Conservation (phyloP, 1,139 yeast species). For the Lodderomyces parapsilosis region DNA sequence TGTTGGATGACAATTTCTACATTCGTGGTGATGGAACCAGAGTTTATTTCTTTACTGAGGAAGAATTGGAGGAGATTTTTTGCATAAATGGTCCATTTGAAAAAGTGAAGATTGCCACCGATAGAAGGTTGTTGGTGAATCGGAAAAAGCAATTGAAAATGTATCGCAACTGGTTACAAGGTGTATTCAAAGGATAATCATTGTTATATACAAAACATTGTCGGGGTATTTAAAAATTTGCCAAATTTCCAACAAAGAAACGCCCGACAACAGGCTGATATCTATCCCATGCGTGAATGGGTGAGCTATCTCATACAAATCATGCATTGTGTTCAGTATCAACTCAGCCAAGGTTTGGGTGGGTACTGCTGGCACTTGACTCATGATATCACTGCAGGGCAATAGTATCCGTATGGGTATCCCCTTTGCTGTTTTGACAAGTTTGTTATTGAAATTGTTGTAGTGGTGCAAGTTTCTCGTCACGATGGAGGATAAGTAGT, state of each 20-base stretch:
- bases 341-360: conserved; percentile 39
- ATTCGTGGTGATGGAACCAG: conserved; percentile 98
- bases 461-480: conserved; percentile 29
- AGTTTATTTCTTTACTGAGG: conserved; percentile 94
- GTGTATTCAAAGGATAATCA: conserved; percentile 54
- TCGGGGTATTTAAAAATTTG: conserved; percentile 60
- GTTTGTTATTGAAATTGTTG: conserved; percentile 21
- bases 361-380: conserved; percentile 50
- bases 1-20: conserved; percentile 88
- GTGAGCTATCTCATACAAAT: conserved; percentile 43
- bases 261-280: conserved; percentile 36
- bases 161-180: conserved; percentile 98
- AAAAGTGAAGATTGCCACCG: conserved; percentile 81
- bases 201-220: conserved; percentile 68
- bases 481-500: conserved; percentile 55
- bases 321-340: conserved; percentile 42
- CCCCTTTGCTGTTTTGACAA: conserved; percentile 36
- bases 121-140: conserved; percentile 85
- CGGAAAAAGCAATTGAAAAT: conserved; percentile 88
- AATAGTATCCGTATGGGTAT: conserved; percentile 64
- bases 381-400: conserved; percentile 43
- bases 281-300: conserved; percentile 67
- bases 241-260: conserved; percentile 55
- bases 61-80: conserved; percentile 78
- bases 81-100: conserved; percentile 55